Conservation (phyloP, 345 rosid genomes). For the Hibiscus tridactylites region DNA sequence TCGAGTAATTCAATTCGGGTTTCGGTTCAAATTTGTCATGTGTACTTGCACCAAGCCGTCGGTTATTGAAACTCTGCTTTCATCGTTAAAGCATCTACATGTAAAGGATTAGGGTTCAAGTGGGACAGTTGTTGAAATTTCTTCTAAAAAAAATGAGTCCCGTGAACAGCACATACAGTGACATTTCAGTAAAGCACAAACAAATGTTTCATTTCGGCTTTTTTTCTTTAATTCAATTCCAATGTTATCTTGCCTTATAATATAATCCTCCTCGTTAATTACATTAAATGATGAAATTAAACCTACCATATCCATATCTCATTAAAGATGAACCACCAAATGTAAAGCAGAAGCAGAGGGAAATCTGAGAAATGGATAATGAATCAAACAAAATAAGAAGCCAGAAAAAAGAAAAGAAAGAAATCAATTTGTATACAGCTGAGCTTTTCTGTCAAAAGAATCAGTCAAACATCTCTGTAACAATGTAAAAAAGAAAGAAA, state of each 20-base stretch:
- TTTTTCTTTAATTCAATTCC: not conserved
- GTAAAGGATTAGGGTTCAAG: not conserved
- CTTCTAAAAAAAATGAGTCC: not conserved
- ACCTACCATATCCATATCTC: not conserved
- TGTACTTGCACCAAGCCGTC: too few species aligned
- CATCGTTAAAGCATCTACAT: too few species aligned
- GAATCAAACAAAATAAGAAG: not conserved
- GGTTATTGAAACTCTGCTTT: too few species aligned
- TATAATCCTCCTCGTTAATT: not conserved
- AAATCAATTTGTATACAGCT: slow-evolving; percentile 20
- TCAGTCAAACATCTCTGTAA: not conserved
- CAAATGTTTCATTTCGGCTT: not conserved
- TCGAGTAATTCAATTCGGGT: too few species aligned
- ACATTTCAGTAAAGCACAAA: not conserved
- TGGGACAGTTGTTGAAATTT: not conserved
- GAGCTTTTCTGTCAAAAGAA: too few species aligned
- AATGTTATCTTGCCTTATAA: not conserved
- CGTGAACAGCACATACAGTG: slow-evolving; percentile 1
- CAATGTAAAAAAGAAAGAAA: slow-evolving; percentile 2
- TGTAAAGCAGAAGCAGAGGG: not conserved
- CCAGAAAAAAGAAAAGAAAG: not conserved
- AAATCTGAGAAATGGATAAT: not conserved
- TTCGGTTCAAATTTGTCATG: too few species aligned
- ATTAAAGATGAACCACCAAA: not conserved
- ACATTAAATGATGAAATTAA: not conserved